Conservation (phyloP, 257 asterid species). For the Coffea eugenioides region DNA sequence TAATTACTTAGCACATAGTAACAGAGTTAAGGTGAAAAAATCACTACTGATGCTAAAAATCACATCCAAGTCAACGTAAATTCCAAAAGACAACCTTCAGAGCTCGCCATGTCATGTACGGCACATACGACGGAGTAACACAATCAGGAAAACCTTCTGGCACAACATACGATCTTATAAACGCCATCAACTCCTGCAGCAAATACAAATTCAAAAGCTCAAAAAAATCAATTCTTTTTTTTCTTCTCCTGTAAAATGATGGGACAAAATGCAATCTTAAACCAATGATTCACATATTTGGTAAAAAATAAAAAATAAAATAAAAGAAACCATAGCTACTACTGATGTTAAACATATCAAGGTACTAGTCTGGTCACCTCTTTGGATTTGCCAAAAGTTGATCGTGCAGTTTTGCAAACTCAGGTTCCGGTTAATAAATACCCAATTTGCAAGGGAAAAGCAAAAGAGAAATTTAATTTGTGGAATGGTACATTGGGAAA, state of each 20-base stretch:
- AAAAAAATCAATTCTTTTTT: neutral
- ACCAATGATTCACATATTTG: neutral
- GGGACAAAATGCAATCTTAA: neutral
- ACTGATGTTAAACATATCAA: neutral
- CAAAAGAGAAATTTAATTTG: too few relatives aligned
- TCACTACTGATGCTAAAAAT: neutral
- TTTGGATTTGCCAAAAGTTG: too few relatives aligned
- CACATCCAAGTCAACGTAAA: slow-evolving; percentile 3
- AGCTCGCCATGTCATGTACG: slow-evolving; percentile 99
- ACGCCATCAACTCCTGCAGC: slow-evolving; percentile 67
- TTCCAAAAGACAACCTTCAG: slow-evolving; percentile 56
- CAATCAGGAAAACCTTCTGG: slow-evolving; percentile 98
- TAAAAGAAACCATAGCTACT: neutral
- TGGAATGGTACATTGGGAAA: neutral
- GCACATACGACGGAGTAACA: slow-evolving; percentile 90
- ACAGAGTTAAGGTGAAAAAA: neutral
- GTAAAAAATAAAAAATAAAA: neutral
- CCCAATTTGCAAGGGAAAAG: too few relatives aligned
- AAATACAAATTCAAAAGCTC: slow-evolving; percentile 1
- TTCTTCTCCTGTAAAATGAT: neutral
- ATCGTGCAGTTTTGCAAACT: too few relatives aligned
- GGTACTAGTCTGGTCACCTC: neutral
- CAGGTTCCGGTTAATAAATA: too few relatives aligned
- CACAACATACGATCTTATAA: slow-evolving; percentile 82
- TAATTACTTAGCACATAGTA: neutral